Conservation (phyloP, 2,329 filamentous ascomycete genomes). For the Phialophora chinensis region DNA sequence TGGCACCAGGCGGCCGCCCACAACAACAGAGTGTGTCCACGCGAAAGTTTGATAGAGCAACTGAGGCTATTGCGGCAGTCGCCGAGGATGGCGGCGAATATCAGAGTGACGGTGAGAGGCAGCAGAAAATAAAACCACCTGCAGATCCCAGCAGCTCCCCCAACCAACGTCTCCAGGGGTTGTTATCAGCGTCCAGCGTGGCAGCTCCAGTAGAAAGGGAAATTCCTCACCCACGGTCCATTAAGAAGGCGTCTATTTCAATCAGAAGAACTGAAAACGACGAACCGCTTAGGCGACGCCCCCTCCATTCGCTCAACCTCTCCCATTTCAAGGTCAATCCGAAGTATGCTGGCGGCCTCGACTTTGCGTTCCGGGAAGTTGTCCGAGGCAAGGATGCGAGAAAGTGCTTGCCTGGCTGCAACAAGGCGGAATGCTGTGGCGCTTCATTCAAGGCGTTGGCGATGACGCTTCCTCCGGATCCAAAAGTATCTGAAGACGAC, state of each 20-base stretch:
- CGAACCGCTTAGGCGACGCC: conserved; percentile 63
- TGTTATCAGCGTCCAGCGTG: conserved; percentile 25
- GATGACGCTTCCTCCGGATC: conserved; percentile 42
- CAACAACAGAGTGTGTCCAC: conserved; percentile 8
- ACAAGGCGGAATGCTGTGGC: conserved; percentile 76
- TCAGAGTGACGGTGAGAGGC: conserved; percentile 8
- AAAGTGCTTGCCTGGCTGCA: conserved; percentile 74
- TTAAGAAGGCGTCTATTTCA: conserved; percentile 3
- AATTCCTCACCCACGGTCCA: background rate
- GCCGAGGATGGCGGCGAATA: conserved; percentile 58
- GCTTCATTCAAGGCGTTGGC: conserved; percentile 72
- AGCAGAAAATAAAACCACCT: background rate
- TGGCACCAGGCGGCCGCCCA: background rate
- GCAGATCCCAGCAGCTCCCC: conserved; percentile 17
- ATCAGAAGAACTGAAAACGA: conserved; percentile 40
- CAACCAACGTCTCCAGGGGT: conserved; percentile 24
- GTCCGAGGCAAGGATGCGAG: conserved; percentile 73
- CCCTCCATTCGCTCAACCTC: conserved; percentile 63
- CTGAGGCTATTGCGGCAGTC: conserved; percentile 51
- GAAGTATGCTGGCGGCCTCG: conserved; percentile 69
- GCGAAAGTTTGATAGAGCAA: conserved; percentile 31
- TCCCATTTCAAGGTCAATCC: conserved; percentile 86
- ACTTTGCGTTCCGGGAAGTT: conserved; percentile 76
- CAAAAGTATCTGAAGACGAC: conserved; percentile 45
- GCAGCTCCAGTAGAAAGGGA: conserved; percentile 1